These are phyloP conservation scores for Skeletonema potamos DNA, from an alignment of 108 stramenopile genomes.

Conservation along the genomic window DNA sequence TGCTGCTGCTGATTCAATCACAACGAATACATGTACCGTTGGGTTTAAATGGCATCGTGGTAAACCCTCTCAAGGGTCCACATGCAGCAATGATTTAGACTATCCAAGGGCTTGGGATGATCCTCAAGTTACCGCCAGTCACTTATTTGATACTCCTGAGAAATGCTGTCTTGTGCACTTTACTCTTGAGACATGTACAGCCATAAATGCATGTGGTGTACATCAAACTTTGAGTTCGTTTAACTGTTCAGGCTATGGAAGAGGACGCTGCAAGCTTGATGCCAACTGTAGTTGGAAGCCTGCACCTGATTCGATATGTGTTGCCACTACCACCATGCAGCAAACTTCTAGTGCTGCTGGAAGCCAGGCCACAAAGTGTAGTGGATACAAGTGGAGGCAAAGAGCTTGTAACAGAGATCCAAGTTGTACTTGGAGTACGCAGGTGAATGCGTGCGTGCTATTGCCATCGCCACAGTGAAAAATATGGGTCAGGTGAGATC, in stretches of 20 bases:
- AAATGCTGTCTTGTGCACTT: not conserved
- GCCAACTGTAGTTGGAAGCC: not conserved
- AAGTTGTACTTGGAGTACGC: no score
- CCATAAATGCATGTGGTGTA: not conserved
- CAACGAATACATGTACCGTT: not conserved
- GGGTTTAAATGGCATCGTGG: not conserved
- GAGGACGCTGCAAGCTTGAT: not conserved
- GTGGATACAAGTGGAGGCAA: no score
- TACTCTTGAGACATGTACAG: not conserved
- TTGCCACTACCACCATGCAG: not conserved
- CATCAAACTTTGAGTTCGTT: not conserved
- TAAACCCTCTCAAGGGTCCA: not conserved
- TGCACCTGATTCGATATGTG: not conserved
- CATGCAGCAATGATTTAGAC: not conserved
- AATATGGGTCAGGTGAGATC: no score
- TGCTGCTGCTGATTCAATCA: not conserved
- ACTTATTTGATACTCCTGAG: not conserved
- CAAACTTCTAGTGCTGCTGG: not conserved
- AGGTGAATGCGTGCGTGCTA: no score
- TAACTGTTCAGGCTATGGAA: not conserved
- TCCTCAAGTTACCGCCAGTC: not conserved
- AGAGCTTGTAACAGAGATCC: no score
- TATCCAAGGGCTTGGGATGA: not conserved
- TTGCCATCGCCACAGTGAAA: no score
- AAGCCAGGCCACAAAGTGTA: no score